phyloP scores from a whole-genome alignment of 176 grass and related monocot species.

The Aegilops speltoides region DNA sequence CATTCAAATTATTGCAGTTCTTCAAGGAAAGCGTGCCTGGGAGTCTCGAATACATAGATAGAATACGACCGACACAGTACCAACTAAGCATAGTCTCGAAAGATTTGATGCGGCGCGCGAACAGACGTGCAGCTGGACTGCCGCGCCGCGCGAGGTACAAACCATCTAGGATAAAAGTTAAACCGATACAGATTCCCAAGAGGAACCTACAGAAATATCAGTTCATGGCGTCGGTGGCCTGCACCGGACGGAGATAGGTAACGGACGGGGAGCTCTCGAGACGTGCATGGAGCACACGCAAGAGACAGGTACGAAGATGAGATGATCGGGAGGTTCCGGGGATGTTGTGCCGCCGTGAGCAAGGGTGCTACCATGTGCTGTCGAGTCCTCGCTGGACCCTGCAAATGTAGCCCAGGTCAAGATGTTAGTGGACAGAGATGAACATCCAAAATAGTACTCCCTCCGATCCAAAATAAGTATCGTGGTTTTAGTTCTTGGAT shows the following conservation, averaged over 20 bases:
- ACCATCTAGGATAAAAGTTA: conserved; percentile 45
- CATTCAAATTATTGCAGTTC: conserved; percentile 46
- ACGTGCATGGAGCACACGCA: conserved; percentile 25
- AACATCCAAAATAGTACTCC: not conserved
- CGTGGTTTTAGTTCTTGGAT: too few relatives aligned
- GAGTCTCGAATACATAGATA: conserved; percentile 37
- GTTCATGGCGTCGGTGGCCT: conserved; percentile 18
- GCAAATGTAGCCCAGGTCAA: conserved; percentile 10
- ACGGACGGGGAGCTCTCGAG: conserved; percentile 19
- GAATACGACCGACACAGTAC: conserved; percentile 9
- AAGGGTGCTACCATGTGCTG: conserved; percentile 16
- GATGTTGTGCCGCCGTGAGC: not conserved
- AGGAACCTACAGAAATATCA: conserved; percentile 56
- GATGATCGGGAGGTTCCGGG: not conserved
- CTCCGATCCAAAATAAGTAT: too few relatives aligned
- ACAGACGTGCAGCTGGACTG: not conserved
- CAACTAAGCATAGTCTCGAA: conserved; percentile 25
- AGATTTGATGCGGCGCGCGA: not conserved
- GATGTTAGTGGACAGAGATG: not conserved
- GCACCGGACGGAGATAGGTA: conserved; percentile 36
- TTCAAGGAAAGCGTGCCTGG: conserved; percentile 12
- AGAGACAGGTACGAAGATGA: conserved; percentile 3
- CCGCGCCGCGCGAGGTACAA: conserved; percentile 1
- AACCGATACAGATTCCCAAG: conserved; percentile 52
- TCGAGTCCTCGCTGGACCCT: conserved; percentile 30